Evolutionary conservation across 495 filamentous ascomycete genomes (phyloP), one percentile per base, ranked within the genome.

Genomic region (Trichoderma gamsii): DNA sequence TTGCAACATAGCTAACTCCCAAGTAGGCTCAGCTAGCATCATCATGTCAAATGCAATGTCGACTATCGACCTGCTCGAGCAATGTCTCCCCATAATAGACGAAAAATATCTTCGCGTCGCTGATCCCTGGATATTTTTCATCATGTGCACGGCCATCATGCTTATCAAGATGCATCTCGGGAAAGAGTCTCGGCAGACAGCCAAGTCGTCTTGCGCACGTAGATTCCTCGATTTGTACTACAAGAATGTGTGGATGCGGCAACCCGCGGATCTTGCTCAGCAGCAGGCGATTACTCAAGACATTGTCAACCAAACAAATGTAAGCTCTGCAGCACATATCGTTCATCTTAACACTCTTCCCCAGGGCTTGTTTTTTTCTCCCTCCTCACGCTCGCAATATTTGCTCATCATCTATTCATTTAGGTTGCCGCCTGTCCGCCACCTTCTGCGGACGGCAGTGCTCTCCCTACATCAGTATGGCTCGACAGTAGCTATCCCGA

Each of bases 81-180:
- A 68, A 32, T 78, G 76, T 63, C 73, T 78, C 49, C 66, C 71
- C 21, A 67, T 76, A 66, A 75, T 74, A 25, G 76, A 78, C 65
- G 74, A 76, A 41, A 72, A 72, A 3, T 72, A 75, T 13, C 52
- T 78, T 16, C 69, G 73, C 18, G 72, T 74, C 67, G 71, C 75
- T 25, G 72, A 76, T 41, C 76, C 76, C 2, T 76, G 75, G 75
- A 72, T 73, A n/a, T 76, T 74, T 25, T 74, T 75, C 18, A 74
- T 72, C 18, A 75, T 76, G 72, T 76, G 76, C 63, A 74, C 73
- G 12, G 72, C 73, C 44, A 73, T 72, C 27, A 74, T 73, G 13
- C 72, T 78, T 3, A 61, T 78, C 43, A 74, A 78, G 63, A 75
- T 75, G n/a, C 75, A 78, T 32, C 67, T 78, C 67, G 72, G 73